Conservation (phyloP, 31 red algal genomes). For the Endocladia muricata region DNA sequence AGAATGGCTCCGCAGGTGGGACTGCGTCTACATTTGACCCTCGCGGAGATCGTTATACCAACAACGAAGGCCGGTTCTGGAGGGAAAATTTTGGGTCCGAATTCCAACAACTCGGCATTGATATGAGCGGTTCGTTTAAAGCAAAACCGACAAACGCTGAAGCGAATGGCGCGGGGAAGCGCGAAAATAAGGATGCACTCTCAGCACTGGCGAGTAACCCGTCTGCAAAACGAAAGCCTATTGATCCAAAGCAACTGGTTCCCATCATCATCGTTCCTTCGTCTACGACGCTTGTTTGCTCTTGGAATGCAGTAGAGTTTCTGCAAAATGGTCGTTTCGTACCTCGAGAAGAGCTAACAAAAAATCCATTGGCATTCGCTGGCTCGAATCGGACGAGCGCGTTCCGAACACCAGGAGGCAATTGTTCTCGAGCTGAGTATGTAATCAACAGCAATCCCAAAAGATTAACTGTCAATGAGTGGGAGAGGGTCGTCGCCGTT, state of each 20-base stretch:
- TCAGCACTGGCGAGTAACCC: not conserved
- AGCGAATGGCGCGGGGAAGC: not conserved
- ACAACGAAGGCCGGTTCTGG: slow-evolving; percentile 77
- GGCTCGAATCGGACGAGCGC: slow-evolving; percentile 19
- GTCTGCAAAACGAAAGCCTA: slow-evolving; percentile 17
- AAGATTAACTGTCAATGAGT: slow-evolving; percentile 62
- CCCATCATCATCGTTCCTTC: slow-evolving; percentile 84
- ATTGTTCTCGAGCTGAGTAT: slow-evolving; percentile 64
- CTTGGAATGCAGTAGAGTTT: slow-evolving; percentile 62
- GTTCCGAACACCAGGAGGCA: slow-evolving; percentile 43
- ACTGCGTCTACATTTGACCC: slow-evolving; percentile 46
- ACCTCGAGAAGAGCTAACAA: slow-evolving; percentile 43
- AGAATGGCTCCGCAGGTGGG: slow-evolving; percentile 4
- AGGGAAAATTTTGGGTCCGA: slow-evolving; percentile 86
- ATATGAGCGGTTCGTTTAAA: slow-evolving; percentile 79
- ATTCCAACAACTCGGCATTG: slow-evolving; percentile 88
- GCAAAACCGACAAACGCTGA: slow-evolving; percentile 18
- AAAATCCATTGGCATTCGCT: slow-evolving; percentile 19
- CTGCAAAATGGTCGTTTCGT: slow-evolving; percentile 63
- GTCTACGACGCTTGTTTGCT: slow-evolving; percentile 45
- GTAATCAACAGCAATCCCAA: slow-evolving; percentile 71
- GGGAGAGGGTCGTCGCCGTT: slow-evolving; percentile 80
- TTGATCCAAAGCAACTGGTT: slow-evolving; percentile 20
- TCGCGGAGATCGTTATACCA: slow-evolving; percentile 81
- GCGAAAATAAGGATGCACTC: slow-evolving; percentile 6